Evolutionary conservation across 2,329 filamentous ascomycete genomes (phyloP), one percentile per base, ranked within the genome.

Genomic region (Dactylonectria macrodidyma): DNA sequence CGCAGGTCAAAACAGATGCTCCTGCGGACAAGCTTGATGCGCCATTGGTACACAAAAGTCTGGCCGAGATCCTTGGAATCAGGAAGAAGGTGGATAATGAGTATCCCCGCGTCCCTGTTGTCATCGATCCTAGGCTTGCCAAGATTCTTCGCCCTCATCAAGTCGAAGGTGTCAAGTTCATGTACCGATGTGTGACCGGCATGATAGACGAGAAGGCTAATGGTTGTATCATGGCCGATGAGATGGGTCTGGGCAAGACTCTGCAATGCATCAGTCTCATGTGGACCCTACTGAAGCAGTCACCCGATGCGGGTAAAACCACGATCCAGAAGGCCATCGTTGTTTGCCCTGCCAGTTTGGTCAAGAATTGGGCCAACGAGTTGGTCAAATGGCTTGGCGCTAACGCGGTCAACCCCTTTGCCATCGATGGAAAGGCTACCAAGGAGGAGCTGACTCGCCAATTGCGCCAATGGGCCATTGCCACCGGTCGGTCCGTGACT

Each of bases 191-290:
- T 77, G 95, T 96, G 6, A 98, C 95, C 1, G 96, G 96, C n/a
- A 88, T 98, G 87, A 93, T 98, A 63, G 96, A 98, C 75, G 88
- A 92, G 44, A 95, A 95, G 75, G 96, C 96, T 56, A 93, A 98
- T 80, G 96, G 96, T 2, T 99, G 96, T 82, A 99, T 99, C 79
- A 99, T 99, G 96, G 96, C 96, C 60, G 96, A 99, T 79, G 96
- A 98, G 79, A 99, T 99, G 96, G 96, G 96, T 74, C 84, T 99
- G 34, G 96, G 96, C 64, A 99, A 99, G 84, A 99, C 96, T 19
- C 83, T 99, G 50, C 96, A 99, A 84, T 99, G 96, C 81, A 99
- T 99, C 76, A 90, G 96, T 0, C 87, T 99, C 57, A 92, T 99
- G 86, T 99, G 96, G 96, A 99, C 96, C 1, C 83, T 99, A 1